These are phyloP conservation scores for Aspergillus bombycis DNA, from an alignment of 2,329 filamentous ascomycete genomes.

Conservation along the genomic window DNA sequence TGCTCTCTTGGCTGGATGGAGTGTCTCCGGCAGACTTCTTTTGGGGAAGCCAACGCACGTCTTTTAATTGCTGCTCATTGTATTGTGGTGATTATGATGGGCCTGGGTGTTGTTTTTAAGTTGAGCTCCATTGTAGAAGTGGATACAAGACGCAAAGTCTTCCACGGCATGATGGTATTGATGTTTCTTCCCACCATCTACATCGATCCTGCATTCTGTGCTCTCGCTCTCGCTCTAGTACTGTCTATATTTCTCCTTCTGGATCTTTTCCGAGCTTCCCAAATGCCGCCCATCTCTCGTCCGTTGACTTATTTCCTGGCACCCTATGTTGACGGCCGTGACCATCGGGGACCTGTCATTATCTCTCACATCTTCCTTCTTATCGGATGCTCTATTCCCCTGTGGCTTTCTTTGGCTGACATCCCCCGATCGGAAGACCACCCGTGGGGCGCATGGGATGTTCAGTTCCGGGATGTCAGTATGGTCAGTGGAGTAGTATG, in stretches of 20 bases:
- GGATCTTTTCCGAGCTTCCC: slow-evolving; percentile 85
- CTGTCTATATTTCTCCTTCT: slow-evolving; percentile 85
- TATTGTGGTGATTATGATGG: slow-evolving; percentile 67
- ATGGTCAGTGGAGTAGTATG: slow-evolving; percentile 94
- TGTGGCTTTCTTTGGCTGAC: slow-evolving; percentile 84
- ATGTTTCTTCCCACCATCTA: slow-evolving; percentile 90
- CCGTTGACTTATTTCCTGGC: slow-evolving; percentile 85
- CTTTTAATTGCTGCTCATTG: slow-evolving; percentile 77
- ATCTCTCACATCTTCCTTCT: slow-evolving; percentile 95
- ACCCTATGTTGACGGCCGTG: slow-evolving; percentile 91
- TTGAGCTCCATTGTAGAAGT: slow-evolving; percentile 82
- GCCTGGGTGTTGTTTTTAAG: slow-evolving; percentile 73
- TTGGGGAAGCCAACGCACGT: slow-evolving; percentile 82
- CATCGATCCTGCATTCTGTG: slow-evolving; percentile 81
- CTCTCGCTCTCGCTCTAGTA: slow-evolving; percentile 76
- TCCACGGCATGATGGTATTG: slow-evolving; percentile 96
- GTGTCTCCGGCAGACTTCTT: slow-evolving; percentile 62
- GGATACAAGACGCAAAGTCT: slow-evolving; percentile 93
- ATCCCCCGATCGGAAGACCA: slow-evolving; percentile 60
- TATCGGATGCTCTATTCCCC: slow-evolving; percentile 89
- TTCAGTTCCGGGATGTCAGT: slow-evolving; percentile 72
- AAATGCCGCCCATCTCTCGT: slow-evolving; percentile 85
- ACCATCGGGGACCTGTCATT: slow-evolving; percentile 90
- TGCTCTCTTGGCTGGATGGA: slow-evolving; percentile 65
- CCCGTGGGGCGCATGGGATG: slow-evolving; percentile 73